Evolutionary conservation across 768 basidiomycete species (phyloP), one percentile per base, ranked within the genome.

Genomic region (Melanogaster broomeanus): DNA sequence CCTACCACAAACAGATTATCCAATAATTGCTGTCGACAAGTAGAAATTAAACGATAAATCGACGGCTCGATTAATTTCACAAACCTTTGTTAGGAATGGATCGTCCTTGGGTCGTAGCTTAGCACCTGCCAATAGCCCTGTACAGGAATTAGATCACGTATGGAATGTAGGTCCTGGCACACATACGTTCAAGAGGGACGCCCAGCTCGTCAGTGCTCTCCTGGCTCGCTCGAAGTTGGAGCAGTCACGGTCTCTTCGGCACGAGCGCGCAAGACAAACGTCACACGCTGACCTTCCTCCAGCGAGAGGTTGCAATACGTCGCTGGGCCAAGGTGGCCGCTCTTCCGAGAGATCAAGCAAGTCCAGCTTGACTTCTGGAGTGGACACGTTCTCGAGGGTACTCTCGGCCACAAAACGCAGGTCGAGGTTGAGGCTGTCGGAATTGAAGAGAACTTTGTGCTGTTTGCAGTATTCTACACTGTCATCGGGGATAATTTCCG

Each of bases 261-360:
- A 9, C 83, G 83, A 39, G 82, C 85, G 37, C 94, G 76, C 60
- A 98, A 71, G 15, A 97, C 77, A 60, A 98, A 97, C 3, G 90
- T 90, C n/a, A 98, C 85, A 16, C 78, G 79, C 67, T 99, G 93
- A 0, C 96, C 95, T 67, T 98, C 96, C 19, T 71, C 65, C 19
- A 98, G 73, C 22, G 74, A 70, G 43, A 98, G 72, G 16, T 84
- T 74, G 12, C 78, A 70, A 55, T 74, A 77, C 18, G 84, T 80
- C 8, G 78, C 84, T 4, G 76, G 74, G 2, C 95, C 94, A 45
- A 86, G 79, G 61, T 94, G 88, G 0, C 91, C 92, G n/a, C 64
- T 85, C 81, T 1, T 59, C 68, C n/a, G 71, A 79, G 49, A 90
- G 72, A 62, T 93, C 87, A 10, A 90, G 77, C 18, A 78, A 66